phyloP scores from a whole-genome alignment of 2,329 filamentous ascomycete species.

The Talaromyces sp. region DNA sequence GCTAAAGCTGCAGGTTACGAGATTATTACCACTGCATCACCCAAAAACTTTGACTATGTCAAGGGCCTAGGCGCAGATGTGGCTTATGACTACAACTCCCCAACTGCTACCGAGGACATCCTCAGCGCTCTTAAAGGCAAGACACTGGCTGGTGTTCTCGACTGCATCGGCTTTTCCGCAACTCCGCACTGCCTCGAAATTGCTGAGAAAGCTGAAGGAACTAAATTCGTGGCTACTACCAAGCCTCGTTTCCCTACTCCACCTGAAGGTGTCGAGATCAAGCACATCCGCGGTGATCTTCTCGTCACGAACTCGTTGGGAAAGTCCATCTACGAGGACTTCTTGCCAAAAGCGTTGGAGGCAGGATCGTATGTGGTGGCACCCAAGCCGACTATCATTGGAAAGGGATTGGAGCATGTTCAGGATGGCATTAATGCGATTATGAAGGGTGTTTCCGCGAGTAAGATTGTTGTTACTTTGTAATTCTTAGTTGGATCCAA shows the following conservation, averaged over 20 bases:
- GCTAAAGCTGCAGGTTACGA: constrained; percentile 38
- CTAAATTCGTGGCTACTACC: constrained; percentile 2
- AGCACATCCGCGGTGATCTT: background rate
- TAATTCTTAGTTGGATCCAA: background rate
- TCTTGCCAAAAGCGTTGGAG: constrained; percentile 38
- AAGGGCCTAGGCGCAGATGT: constrained; percentile 17
- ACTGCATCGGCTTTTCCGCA: constrained; percentile 1
- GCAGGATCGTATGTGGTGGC: constrained; percentile 36
- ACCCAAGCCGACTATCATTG: constrained; percentile 40
- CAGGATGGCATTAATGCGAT: constrained; percentile 41
- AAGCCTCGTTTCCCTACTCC: background rate
- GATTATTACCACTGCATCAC: constrained; percentile 37
- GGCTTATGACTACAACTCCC: constrained; percentile 31
- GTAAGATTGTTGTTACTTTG: constrained; percentile 42
- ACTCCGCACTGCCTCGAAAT: background rate
- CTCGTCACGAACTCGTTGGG: constrained; percentile 10
- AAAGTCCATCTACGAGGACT: constrained; percentile 28
- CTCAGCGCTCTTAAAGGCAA: constrained; percentile 3
- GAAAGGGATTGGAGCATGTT: constrained; percentile 42
- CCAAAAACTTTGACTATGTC: constrained; percentile 43
- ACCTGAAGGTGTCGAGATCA: background rate
- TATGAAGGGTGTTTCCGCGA: constrained; percentile 42
- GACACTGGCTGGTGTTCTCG: background rate
- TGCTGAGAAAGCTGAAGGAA: background rate
- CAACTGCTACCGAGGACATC: constrained; percentile 12